Evolutionary conservation across 306 rosid genomes (phyloP).

Genomic region (Vicia sativa): DNA sequence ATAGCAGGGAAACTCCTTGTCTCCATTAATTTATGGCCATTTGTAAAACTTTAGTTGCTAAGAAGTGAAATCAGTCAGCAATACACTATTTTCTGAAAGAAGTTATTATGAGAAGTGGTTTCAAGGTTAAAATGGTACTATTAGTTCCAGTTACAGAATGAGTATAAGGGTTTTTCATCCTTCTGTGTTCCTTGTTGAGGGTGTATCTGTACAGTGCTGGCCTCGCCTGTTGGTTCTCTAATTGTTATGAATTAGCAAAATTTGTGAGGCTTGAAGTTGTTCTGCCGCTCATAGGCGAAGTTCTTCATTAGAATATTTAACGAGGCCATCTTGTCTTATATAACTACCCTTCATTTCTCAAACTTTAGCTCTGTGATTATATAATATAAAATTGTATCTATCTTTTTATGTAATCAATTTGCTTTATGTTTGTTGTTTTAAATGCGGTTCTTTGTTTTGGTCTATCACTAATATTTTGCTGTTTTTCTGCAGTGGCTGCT

Average conservation of each 20-base stretch:
- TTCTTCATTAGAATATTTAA: constrained; percentile 5
- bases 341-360: constrained; percentile 6
- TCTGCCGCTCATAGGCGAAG: background rate
- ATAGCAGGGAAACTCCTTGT: background rate
- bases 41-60: background rate
- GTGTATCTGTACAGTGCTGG: constrained; percentile 8
- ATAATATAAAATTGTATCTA: background rate
- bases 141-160: constrained; percentile 8
- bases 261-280: constrained; percentile 26
- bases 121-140: constrained; percentile 8
- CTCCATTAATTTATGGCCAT: background rate
- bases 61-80: constrained; percentile 7
- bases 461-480: constrained; percentile 20
- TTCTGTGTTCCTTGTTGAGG: background rate
- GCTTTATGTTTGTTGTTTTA: constrained; percentile 27
- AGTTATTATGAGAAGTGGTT: background rate
- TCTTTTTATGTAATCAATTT: constrained; percentile 18
- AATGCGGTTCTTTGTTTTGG: constrained; percentile 22
- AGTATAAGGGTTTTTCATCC: constrained; percentile 5
- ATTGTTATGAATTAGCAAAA: background rate
- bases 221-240: constrained; percentile 6
- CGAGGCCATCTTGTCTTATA: constrained; percentile 1
- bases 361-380: constrained; percentile 8
- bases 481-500: constrained; percentile 75
- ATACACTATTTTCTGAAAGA: constrained; percentile 1